Evolutionary conservation across 164 flowering plant genomes (phyloP), one percentile per base, ranked within the genome.

Genomic region (Liriodendron chinense): DNA sequence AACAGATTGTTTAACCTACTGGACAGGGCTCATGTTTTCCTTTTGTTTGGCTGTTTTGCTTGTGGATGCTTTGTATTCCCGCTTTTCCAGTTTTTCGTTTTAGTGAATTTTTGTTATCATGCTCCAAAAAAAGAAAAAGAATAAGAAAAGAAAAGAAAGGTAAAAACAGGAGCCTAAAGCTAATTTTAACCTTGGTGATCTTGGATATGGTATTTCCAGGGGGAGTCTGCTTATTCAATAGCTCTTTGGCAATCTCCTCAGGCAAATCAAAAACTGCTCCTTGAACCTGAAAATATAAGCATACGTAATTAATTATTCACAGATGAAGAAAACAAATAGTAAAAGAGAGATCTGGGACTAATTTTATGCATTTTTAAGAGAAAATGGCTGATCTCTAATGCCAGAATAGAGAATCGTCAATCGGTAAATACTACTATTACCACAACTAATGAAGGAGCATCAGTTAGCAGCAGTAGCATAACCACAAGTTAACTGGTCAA

Each of bases 231-330:
- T 76, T 89, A 43, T 64, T 83, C 57, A 96, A 86, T 48, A 96
- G 84, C 83, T 91, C 92, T 82, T 89, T 94, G 7, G 98, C 99
- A 76, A 92, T 87, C 82, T 94, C 99, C 85, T 96, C 97, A 2
- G 99, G 99, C 73, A 96, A 89, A 87, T 96, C 99, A 84, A 96
- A 96, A 62, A 96, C 98, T 21, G 99, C 99, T 43, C 96, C 98
- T 82, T 92, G 95, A 75, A 94, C 90, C 99, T 96, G 86, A 80
- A 68, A 68, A 66, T 47, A 14, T 67, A 69, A 21, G 26, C 71
- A 48, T 48, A 20, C 20, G 18, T 43, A 47, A 10, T 47, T 67
- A 34, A 47, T 47, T 22, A 69, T 10, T 18, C 7, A 69, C 56
- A 24, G 53, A 61, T 7, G n/a, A 26, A 61, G 16, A 53, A 53